These are phyloP conservation scores for Dictyostelium intermedium DNA, from an alignment of 78 protist species.

Conservation along the genomic window DNA sequence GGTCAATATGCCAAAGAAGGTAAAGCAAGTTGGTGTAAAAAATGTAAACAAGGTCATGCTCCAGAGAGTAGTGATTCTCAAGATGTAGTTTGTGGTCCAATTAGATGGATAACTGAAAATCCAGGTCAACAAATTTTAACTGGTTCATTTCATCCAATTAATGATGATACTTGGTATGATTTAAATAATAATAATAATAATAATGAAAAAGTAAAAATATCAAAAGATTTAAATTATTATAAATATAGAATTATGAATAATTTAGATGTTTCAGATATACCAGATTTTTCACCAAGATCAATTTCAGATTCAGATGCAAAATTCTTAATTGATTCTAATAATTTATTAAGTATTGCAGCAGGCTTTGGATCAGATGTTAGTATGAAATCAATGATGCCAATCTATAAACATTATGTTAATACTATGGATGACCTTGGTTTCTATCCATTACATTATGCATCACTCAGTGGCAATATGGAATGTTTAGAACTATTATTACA, in stretches of 20 bases:
- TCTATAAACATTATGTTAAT: not conserved
- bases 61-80: not conserved
- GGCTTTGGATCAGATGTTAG: not conserved
- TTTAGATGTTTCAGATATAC: not conserved
- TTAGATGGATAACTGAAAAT: constrained; percentile 57
- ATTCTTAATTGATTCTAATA: not conserved
- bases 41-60: not conserved
- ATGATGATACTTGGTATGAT: constrained; percentile 58
- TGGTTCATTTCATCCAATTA: constrained; percentile 81
- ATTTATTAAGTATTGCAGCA: constrained; percentile 7
- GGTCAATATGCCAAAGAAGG: constrained; percentile 30
- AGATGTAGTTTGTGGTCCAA: constrained; percentile 35
- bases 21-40: constrained; percentile 63
- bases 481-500: not conserved
- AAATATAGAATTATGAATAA: not conserved
- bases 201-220: no score
- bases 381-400: not conserved
- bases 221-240: not conserved
- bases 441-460: constrained; percentile 63
- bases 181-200: not conserved
- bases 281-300: constrained; percentile 1
- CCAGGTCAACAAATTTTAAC: constrained; percentile 73
- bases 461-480: not conserved
- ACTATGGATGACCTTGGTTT: not conserved
- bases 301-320: not conserved